Evolutionary conservation across 2,329 filamentous ascomycete species (phyloP).

Genomic region (Ophiostoma ulmi): DNA sequence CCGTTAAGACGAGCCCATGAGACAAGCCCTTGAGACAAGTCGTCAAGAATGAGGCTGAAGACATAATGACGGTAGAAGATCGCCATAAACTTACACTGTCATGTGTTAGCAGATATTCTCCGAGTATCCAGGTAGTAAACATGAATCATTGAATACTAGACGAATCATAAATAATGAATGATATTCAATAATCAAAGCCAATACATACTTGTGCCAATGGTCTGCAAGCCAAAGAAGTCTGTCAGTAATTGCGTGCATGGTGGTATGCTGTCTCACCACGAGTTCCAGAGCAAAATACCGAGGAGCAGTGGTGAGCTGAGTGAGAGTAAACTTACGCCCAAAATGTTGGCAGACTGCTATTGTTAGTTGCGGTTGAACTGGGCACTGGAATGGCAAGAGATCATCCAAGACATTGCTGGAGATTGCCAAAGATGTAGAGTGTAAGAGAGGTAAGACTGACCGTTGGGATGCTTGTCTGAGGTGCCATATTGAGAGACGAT

Average conservation of each 20-base stretch:
- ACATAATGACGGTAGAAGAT: background rate
- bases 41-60: background rate
- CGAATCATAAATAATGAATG: too few relatives aligned
- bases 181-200: background rate
- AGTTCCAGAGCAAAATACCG: background rate
- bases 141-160: too few relatives aligned
- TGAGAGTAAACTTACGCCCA: constrained; percentile 36
- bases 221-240: constrained; percentile 25
- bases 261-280: background rate
- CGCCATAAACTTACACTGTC: constrained; percentile 8
- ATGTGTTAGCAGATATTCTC: background rate
- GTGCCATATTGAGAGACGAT: constrained; percentile 29
- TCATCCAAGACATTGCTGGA: constrained; percentile 4
- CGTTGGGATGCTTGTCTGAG: constrained; percentile 32
- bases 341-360: constrained; percentile 36
- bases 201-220: constrained; percentile 33
- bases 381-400: background rate
- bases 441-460: constrained; percentile 21
- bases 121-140: too few relatives aligned
- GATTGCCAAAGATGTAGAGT: background rate
- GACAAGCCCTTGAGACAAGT: too few relatives aligned
- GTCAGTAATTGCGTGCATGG: background rate
- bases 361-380: background rate
- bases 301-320: background rate
- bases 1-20: too few relatives aligned